A percentile compares a stretch with the other conserved stretches of the same genome.
These are phyloP conservation scores for Cetradonia linearis DNA, from an alignment of 495 filamentous ascomycete species.

Conservation along the genomic window DNA sequence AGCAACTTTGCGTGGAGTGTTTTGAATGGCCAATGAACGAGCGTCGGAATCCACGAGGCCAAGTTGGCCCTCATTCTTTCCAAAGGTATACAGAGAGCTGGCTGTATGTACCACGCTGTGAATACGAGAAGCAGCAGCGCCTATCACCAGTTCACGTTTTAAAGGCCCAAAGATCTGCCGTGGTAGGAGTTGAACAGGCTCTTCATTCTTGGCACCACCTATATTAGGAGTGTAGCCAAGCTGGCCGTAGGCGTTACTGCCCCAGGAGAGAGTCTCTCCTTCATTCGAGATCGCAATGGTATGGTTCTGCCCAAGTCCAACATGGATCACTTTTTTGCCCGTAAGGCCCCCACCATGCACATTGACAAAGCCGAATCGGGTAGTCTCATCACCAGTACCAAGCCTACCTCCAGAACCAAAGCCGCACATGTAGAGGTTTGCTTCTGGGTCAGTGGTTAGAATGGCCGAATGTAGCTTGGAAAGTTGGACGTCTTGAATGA, in stretches of 20 bases:
- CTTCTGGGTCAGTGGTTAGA: slow-evolving; percentile 77
- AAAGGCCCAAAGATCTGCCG: slow-evolving; percentile 84
- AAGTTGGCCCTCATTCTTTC: slow-evolving; percentile 90
- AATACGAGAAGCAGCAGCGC: slow-evolving; percentile 79
- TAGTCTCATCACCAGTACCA: slow-evolving; percentile 81
- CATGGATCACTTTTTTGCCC: slow-evolving; percentile 56
- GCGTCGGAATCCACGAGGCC: slow-evolving; percentile 93
- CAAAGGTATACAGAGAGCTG: slow-evolving; percentile 80
- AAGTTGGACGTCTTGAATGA: slow-evolving; percentile 67
- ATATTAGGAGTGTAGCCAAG: slow-evolving; percentile 63
- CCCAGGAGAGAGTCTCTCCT: slow-evolving; percentile 88
- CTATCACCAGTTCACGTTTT: slow-evolving; percentile 73
- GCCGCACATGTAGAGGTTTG: slow-evolving; percentile 88
- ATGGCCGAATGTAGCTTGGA: slow-evolving; percentile 90
- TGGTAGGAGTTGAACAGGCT: slow-evolving; percentile 66
- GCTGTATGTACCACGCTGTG: slow-evolving; percentile 84
- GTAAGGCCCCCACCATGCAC: slow-evolving; percentile 62
- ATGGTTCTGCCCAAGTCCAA: slow-evolving; percentile 86
- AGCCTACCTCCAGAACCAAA: slow-evolving; percentile 84
- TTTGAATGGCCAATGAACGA: slow-evolving; percentile 72
- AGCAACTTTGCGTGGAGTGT: slow-evolving; percentile 73
- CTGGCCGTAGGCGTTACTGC: slow-evolving; percentile 76
- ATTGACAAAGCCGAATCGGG: slow-evolving; percentile 71
- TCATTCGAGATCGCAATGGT: slow-evolving; percentile 69
- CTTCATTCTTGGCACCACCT: slow-evolving; percentile 26